Base-by-base conservation (phyloP, 163 green algal species). In the Trebouxiophyceae sp. region DNA sequence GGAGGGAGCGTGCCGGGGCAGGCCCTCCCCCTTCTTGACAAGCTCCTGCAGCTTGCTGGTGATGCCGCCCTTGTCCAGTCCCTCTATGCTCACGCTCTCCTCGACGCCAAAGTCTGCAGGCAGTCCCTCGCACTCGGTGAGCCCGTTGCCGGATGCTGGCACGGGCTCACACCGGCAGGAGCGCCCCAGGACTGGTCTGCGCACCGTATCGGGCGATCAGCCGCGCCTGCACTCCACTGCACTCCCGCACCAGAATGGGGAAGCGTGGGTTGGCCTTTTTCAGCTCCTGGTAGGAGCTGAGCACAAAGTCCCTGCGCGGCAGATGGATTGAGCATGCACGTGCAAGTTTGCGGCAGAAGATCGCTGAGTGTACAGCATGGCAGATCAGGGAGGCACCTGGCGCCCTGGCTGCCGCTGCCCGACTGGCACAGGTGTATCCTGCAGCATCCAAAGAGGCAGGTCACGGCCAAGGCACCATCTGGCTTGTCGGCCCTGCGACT, bases 191-290 rank as follows among this genome's bases (percentile, higher is more conserved):
- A n/a, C n/a, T n/a, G n/a, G n/a, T n/a, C n/a, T n/a, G n/a, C n/a
- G n/a, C n/a, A n/a, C 75, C 76, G 47, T 82, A 84, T 30, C 77
- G 60, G 1, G 77, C 77, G 27, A 77, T 82, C 0, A 93, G 69
- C 74, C 82, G 83, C 5, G 86, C 84, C 66, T 91, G 78, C 19
- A 71, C 69, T 20, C 81, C 81, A 30, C 67, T 62, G 55, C 69
- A 83, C 66, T 93, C 86, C 20, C 86, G 73, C 2, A 93, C 71
- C 0, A 92, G 72, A 45, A 93, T 85, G 28, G 86, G 85, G 54
- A 91, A 89, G n/a, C 74, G 80, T 0, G 86, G 86, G 71, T 92
- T 91, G 47, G 76, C 84, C 65, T 90, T 91, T 72, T 92, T 93
- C 27, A 93, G 74, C 62, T 91, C 86, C n/a, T 81, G 75, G 45